Base-by-base conservation (phyloP, 805 yeast species). In the Yarrowia deformans region DNA sequence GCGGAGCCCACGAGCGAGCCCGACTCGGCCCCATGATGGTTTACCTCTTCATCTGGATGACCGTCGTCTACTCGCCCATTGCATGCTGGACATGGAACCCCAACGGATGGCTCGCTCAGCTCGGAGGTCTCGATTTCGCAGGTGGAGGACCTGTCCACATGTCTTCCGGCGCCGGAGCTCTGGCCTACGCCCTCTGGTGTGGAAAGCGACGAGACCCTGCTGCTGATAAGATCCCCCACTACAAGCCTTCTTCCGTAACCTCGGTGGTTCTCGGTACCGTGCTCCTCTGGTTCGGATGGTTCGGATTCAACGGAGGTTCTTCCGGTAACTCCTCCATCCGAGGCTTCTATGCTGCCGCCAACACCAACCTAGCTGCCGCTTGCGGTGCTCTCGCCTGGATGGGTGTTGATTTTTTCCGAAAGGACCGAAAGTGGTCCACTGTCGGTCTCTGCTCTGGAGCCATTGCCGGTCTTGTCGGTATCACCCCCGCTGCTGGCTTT, bases 101-200 rank as follows among this genome's bases (percentile, higher is more conserved):
- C 34, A 85, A 85, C 70, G 99, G 99, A 67, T 95, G 98, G 99
- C 84, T 94, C 73, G 85, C 84, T 69, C 80, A 80, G 58, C 83
- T 94, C 68, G 98, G 98, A 72, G 89, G 93, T 45, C 85, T 92
- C 71, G 99, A 95, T 82, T 95, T 91, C 77, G 99, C 99, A 29
- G 99, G 99, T 77, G 98, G 98, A 77, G 97, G 97, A 72, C 97
- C 98, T 71, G 98, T 95, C 71, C 99, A 95, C 82, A 91, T 91
- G 82, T 82, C 93, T 74, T 90, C 97, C 45, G 99, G 99, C 74
- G 90, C 88, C 74, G 96, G 97, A 78, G 98, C 98, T 66, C 83
- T 95, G 72, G 94, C 97, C 70, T 94, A 94, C 78, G 97, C 99
- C 37, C 84, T 95, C 69, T 82, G 91, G 72, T 85, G 94, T 77